phyloP scores from a whole-genome alignment of 352 stramenopile species.

The Pythium rishiriense region DNA sequence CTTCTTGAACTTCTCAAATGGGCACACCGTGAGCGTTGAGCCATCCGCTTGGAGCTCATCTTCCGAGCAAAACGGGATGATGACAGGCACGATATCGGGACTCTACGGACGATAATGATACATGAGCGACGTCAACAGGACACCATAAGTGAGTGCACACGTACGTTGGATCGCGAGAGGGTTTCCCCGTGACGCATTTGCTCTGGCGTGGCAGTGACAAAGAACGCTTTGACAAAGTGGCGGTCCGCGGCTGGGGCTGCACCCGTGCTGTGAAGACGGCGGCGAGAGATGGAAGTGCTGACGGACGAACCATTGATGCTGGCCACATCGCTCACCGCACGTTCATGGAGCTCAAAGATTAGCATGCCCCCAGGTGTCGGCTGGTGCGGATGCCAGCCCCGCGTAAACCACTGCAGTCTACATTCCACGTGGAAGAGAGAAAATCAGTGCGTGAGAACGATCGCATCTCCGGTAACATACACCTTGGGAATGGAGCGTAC shows the following conservation, averaged over 20 bases:
- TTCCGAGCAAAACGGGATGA: slow-evolving; percentile 69
- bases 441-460: too few species aligned
- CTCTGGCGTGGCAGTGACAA: slow-evolving; percentile 62
- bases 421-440: background rate
- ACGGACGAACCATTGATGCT: background rate
- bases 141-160: slow-evolving; percentile 2
- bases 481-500: slow-evolving; percentile 26
- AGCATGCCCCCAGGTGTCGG: slow-evolving; percentile 73
- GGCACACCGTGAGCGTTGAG: slow-evolving; percentile 49
- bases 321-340: slow-evolving; percentile 10
- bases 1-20: slow-evolving; percentile 67
- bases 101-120: slow-evolving; percentile 30
- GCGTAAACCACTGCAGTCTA: slow-evolving; percentile 69
- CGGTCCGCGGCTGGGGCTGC: slow-evolving; percentile 27
- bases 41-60: slow-evolving; percentile 51
- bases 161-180: slow-evolving; percentile 60
- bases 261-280: slow-evolving; percentile 2
- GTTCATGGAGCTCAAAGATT: slow-evolving; percentile 66
- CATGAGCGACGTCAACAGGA: background rate
- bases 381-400: slow-evolving; percentile 75
- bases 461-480: too few species aligned
- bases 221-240: slow-evolving; percentile 73
- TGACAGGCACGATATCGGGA: slow-evolving; percentile 60
- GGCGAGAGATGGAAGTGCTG: slow-evolving; percentile 4
- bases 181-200: slow-evolving; percentile 68